Percentiles rank a stretch among this genome's conserved stretches.
phyloP scores from a whole-genome alignment of 495 filamentous ascomycete species.

The Talaromyces proteolyticus region DNA sequence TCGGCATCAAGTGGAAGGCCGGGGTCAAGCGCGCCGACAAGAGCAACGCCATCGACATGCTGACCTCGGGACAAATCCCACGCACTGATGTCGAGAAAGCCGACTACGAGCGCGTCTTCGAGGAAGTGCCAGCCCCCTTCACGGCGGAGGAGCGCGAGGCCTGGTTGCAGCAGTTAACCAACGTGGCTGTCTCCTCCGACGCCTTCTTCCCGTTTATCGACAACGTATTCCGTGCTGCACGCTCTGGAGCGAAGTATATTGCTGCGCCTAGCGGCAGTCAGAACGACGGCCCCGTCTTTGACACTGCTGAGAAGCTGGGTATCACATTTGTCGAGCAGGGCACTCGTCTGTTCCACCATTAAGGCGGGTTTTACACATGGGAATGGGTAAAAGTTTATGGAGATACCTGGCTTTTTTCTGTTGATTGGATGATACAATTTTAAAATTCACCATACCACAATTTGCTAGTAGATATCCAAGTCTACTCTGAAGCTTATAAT shows the following conservation, averaged over 20 bases:
- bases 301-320: constrained; percentile 87
- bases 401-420: not conserved
- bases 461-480: too few relatives aligned
- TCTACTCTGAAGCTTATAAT: too few relatives aligned
- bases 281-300: constrained; percentile 83
- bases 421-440: too few relatives aligned
- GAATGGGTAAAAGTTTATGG: too few relatives aligned
- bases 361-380: too few relatives aligned
- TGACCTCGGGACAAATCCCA: constrained; percentile 84
- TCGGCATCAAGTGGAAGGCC: constrained; percentile 92
- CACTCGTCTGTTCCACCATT: constrained; percentile 86
- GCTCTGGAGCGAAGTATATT: constrained; percentile 91
- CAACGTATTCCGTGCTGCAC: constrained; percentile 85
- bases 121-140: constrained; percentile 81
- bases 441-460: too few relatives aligned
- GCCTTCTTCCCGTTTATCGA: constrained; percentile 99
- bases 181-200: constrained; percentile 85
- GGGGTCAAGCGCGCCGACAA: constrained; percentile 94
- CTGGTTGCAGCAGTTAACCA: constrained; percentile 74
- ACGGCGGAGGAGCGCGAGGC: constrained; percentile 75
- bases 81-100: constrained; percentile 70
- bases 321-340: constrained; percentile 90
- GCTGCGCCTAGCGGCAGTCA: constrained; percentile 90
- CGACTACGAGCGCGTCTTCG: constrained; percentile 83
- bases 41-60: constrained; percentile 93